Evolutionary conservation across 208 protist species (phyloP).

Genomic region (Angomonas desouzai): DNA sequence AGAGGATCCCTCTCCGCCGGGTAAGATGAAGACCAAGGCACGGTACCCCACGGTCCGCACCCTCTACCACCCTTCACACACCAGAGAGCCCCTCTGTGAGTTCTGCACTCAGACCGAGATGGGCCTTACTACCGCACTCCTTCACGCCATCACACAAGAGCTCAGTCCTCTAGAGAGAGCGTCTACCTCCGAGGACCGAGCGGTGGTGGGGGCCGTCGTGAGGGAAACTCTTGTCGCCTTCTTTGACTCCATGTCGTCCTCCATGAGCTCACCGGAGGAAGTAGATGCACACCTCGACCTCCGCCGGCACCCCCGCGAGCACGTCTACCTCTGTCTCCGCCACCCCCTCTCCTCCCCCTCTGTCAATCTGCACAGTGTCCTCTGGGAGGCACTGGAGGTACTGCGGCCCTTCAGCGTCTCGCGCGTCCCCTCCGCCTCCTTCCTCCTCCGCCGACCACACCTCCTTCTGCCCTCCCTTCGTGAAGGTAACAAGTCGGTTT

Average conservation of each 20-base stretch:
- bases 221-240: slow-evolving; percentile 8
- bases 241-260: not conserved
- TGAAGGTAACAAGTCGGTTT: not conserved
- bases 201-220: not conserved
- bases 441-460: not conserved
- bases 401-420: slow-evolving; percentile 37
- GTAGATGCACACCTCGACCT: slow-evolving; percentile 34
- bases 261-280: not conserved
- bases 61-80: not conserved
- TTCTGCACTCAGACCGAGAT: slow-evolving; percentile 11
- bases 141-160: slow-evolving; percentile 15
- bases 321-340: slow-evolving; percentile 55
- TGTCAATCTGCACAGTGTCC: slow-evolving; percentile 37
- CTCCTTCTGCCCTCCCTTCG: not conserved
- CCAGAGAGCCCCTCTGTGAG: too few relatives aligned
- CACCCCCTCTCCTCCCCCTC: not conserved
- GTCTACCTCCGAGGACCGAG: too few relatives aligned
- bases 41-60: not conserved
- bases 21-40: not conserved
- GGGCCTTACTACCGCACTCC: slow-evolving; percentile 12
- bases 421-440: slow-evolving; percentile 31
- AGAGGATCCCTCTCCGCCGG: not conserved
- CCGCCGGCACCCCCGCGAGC: slow-evolving; percentile 35
- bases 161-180: too few relatives aligned
- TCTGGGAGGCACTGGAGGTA: slow-evolving; percentile 58